Evolutionary conservation across 2,329 filamentous ascomycete genomes (phyloP).

Genomic region (Penicillium expansum): DNA sequence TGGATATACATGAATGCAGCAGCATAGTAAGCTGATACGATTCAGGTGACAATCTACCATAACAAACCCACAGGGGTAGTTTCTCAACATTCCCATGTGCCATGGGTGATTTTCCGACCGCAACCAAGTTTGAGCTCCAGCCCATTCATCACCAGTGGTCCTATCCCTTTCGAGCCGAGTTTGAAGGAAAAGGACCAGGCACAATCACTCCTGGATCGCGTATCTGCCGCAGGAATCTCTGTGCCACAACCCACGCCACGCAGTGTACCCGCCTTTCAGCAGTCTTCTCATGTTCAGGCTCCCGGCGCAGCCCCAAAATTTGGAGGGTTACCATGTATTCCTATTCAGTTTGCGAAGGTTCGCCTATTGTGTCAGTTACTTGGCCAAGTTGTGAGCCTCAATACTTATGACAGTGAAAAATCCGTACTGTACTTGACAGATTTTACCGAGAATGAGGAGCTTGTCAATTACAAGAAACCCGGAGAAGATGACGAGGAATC

Average conservation of each 20-base stretch:
- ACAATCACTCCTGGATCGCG: conserved; percentile 26
- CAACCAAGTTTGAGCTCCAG: conserved; percentile 21
- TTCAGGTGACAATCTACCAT: conserved; percentile 22
- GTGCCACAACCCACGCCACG: neutral
- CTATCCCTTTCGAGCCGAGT: conserved; percentile 26
- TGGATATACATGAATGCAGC: neutral
- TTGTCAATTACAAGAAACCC: conserved; percentile 54
- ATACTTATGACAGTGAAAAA: conserved; percentile 44
- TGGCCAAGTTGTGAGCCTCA: conserved; percentile 66
- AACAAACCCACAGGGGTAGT: conserved; percentile 27
- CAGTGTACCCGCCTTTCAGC: neutral
- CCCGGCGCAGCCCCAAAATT: conserved; percentile 5
- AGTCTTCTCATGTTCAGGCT: conserved; percentile 11
- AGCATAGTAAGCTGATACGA: neutral
- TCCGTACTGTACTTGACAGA: conserved; percentile 74
- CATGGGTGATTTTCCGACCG: conserved; percentile 38
- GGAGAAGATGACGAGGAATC: conserved; percentile 34
- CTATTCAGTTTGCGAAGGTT: conserved; percentile 62
- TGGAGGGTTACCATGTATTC: conserved; percentile 45
- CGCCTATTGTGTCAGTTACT: conserved; percentile 65
- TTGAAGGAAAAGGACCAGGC: conserved; percentile 32
- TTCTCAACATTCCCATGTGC: conserved; percentile 25
- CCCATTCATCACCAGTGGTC: conserved; percentile 28
- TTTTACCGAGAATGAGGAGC: conserved; percentile 68
- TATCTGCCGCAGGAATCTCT: neutral